phyloP scores from a whole-genome alignment of 768 basidiomycete genomes.

The Saitozyma sp. region DNA sequence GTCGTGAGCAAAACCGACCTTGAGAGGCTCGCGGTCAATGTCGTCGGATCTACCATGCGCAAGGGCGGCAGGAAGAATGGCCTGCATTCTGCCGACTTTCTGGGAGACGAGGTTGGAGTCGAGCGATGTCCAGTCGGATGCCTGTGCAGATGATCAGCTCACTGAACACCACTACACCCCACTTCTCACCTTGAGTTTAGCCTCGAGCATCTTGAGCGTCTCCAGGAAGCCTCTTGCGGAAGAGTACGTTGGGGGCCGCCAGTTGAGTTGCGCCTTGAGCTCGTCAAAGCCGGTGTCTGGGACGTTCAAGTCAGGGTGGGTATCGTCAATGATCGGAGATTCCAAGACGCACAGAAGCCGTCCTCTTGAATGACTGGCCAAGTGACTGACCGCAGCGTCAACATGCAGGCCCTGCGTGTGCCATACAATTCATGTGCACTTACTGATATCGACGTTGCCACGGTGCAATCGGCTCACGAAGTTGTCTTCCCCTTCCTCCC shows the following conservation, averaged over 20 bases:
- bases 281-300: conserved; percentile 1
- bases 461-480: conserved; percentile 2
- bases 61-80: not conserved
- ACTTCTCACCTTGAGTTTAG: conserved; percentile 2
- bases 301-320: not conserved
- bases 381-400: conserved; percentile 2
- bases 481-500: not conserved
- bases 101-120: not conserved
- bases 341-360: not conserved
- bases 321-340: not conserved
- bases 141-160: not conserved
- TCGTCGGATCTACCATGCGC: not conserved
- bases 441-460: not conserved
- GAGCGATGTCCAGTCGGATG: conserved; percentile 5
- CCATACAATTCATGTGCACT: too few species aligned
- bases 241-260: not conserved
- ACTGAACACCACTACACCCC: not conserved
- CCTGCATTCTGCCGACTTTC: not conserved
- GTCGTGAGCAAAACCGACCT: not conserved
- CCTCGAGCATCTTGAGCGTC: conserved; percentile 3
- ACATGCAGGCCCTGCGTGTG: too few species aligned
- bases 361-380: conserved; percentile 6
- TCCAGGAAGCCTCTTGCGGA: conserved; percentile 1
- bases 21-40: not conserved
- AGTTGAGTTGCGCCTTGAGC: not conserved